phyloP scores from a whole-genome alignment of 1,284 basidiomycete genomes.

The Moniliella sp. region DNA sequence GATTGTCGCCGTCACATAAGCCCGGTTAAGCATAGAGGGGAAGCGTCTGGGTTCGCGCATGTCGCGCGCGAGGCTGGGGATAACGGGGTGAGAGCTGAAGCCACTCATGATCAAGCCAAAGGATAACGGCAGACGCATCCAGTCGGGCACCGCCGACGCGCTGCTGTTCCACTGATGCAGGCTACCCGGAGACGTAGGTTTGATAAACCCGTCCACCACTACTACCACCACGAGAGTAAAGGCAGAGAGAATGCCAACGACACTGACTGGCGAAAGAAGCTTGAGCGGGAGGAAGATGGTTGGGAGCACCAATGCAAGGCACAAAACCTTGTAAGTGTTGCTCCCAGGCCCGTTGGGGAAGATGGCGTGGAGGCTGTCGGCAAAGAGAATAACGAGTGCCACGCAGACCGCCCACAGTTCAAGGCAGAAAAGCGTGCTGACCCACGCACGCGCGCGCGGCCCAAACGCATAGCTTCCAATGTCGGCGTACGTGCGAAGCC shows the following conservation, averaged over 20 bases:
- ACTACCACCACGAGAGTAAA: conserved; percentile 60
- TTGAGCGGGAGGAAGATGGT: conserved; percentile 23
- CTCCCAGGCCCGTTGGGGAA: no score
- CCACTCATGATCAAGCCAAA: conserved; percentile 92
- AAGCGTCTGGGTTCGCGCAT: conserved; percentile 67
- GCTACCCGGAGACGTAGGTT: conserved; percentile 57
- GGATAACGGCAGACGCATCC: conserved; percentile 39
- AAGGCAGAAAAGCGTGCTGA: conserved; percentile 25
- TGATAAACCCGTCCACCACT: conserved; percentile 60
- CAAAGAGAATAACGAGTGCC: conserved; percentile 27
- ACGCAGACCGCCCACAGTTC: conserved; percentile 28
- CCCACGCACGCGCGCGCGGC: conserved; percentile 12
- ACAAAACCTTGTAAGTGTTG: conserved; percentile 20
- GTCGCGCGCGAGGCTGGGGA: conserved; percentile 68
- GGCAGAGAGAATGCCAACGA: no score
- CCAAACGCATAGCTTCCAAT: conserved; percentile 30
- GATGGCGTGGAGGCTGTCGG: conserved; percentile 18
- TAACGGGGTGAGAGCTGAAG: conserved; percentile 79
- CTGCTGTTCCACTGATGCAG: conserved; percentile 46
- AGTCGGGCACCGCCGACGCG: no score
- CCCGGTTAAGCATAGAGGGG: conserved; percentile 58
- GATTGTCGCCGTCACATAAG: conserved; percentile 58
- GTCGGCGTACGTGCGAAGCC: conserved; percentile 25
- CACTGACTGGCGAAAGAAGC: conserved; percentile 19
- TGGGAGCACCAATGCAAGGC: conserved; percentile 17